Evolutionary conservation across 1,284 basidiomycete genomes (phyloP).

Genomic region (Violaceomyces palustris): DNA sequence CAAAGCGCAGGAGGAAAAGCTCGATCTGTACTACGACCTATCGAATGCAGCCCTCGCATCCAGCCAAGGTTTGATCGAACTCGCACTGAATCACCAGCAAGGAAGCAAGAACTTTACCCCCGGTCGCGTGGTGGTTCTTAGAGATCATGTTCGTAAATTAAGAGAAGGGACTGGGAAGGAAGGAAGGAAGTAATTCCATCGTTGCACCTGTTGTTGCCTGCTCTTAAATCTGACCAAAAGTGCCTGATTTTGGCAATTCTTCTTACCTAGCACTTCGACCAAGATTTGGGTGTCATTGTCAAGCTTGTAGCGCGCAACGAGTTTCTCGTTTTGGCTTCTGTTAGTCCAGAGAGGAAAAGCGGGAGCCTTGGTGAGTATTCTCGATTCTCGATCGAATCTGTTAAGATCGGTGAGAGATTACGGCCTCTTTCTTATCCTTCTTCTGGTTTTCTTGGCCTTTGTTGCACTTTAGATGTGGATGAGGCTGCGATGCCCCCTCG

Average conservation of each 20-base stretch:
- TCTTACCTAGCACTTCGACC: slow-evolving; percentile 60
- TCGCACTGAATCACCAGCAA: slow-evolving; percentile 64
- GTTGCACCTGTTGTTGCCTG: too few species aligned
- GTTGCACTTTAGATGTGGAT: too few species aligned
- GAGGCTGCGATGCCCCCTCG: too few species aligned
- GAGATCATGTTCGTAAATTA: slow-evolving; percentile 66
- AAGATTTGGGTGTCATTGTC: slow-evolving; percentile 70
- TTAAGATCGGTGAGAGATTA: too few species aligned
- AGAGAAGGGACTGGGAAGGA: too few species aligned
- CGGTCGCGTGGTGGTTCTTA: slow-evolving; percentile 77
- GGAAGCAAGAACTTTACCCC: slow-evolving; percentile 66
- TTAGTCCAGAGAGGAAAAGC: slow-evolving; percentile 59
- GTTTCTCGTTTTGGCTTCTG: slow-evolving; percentile 73
- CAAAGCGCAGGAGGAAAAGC: slow-evolving; percentile 60
- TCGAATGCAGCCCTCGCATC: slow-evolving; percentile 64
- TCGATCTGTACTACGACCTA: slow-evolving; percentile 74
- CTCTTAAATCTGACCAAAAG: too few species aligned
- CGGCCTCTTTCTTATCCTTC: too few species aligned
- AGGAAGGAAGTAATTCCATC: background rate
- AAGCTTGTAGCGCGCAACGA: slow-evolving; percentile 61
- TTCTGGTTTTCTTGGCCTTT: too few species aligned
- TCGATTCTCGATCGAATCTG: background rate
- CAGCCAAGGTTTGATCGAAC: slow-evolving; percentile 66
- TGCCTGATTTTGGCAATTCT: too few species aligned
- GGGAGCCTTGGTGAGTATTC: slow-evolving; percentile 9